These are phyloP conservation scores for Allium sativum DNA, from an alignment of 106 monocot genomes.

Conservation along the genomic window DNA sequence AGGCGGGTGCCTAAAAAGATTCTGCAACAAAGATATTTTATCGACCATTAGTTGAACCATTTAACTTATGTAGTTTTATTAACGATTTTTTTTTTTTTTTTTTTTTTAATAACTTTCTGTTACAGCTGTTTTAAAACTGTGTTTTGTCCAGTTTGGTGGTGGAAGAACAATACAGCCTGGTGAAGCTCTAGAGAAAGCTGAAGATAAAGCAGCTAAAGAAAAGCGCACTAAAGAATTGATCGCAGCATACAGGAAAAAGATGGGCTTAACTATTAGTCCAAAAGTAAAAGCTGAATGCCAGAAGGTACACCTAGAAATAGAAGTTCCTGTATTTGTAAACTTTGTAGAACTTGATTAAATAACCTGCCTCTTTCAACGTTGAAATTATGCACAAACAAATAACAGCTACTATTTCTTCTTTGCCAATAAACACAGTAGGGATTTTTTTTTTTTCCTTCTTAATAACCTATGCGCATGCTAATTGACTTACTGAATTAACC, in stretches of 20 bases:
- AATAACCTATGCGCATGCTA: too few relatives aligned
- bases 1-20: too few relatives aligned
- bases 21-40: not conserved
- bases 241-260: conserved; percentile 56
- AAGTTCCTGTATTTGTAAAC: not conserved
- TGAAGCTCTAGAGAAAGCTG: conserved; percentile 52
- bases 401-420: too few relatives aligned
- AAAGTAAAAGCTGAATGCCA: conserved; percentile 76
- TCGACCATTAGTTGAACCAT: not conserved
- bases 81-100: not conserved
- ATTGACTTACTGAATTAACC: too few relatives aligned
- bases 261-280: conserved; percentile 62
- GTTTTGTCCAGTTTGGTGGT: conserved; percentile 63
- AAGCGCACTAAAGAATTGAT: conserved; percentile 53
- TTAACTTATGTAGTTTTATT: not conserved
- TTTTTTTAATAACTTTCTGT: not conserved
- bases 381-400: not conserved
- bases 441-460: too few relatives aligned
- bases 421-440: too few relatives aligned
- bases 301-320: conserved; percentile 34
- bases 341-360: not conserved
- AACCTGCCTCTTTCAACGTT: not conserved
- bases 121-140: conserved; percentile 6
- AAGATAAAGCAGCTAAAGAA: conserved; percentile 69
- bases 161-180: conserved; percentile 69